Conservation (phyloP, 257 asterid genomes). For the Thymus mandschuricus region DNA sequence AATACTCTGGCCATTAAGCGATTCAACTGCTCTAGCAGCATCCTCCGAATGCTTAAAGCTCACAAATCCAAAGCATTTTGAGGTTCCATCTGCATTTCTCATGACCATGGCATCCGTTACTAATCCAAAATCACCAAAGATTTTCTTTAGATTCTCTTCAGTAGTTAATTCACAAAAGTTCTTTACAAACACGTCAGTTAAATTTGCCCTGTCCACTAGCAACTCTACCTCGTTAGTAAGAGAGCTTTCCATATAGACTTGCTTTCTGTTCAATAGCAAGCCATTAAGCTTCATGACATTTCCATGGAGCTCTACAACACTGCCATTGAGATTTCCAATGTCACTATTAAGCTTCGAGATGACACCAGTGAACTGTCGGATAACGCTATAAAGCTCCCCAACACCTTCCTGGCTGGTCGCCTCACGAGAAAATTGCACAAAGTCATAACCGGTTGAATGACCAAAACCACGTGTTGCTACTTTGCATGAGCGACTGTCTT, state of each 20-base stretch:
- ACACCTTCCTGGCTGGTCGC: constrained; percentile 74
- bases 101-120: constrained; percentile 66
- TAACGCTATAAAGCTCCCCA: background rate
- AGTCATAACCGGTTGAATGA: constrained; percentile 74
- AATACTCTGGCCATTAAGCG: constrained; percentile 60
- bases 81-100: constrained; percentile 76
- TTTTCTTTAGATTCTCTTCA: constrained; percentile 60
- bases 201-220: constrained; percentile 53
- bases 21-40: constrained; percentile 78
- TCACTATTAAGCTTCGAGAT: background rate
- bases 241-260: constrained; percentile 63
- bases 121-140: constrained; percentile 65
- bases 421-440: constrained; percentile 67
- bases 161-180: constrained; percentile 63
- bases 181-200: constrained; percentile 79
- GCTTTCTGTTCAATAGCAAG: constrained; percentile 71
- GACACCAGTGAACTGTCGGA: constrained; percentile 9
- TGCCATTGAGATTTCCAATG: constrained; percentile 10
- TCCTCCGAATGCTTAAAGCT: constrained; percentile 77
- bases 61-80: constrained; percentile 81
- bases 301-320: constrained; percentile 14
- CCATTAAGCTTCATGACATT: constrained; percentile 58
- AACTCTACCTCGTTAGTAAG: constrained; percentile 71
- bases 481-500: constrained; percentile 66
- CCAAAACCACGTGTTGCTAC: constrained; percentile 54